Conservation (phyloP, 345 rosid species). For the Toxicodendron radicans region DNA sequence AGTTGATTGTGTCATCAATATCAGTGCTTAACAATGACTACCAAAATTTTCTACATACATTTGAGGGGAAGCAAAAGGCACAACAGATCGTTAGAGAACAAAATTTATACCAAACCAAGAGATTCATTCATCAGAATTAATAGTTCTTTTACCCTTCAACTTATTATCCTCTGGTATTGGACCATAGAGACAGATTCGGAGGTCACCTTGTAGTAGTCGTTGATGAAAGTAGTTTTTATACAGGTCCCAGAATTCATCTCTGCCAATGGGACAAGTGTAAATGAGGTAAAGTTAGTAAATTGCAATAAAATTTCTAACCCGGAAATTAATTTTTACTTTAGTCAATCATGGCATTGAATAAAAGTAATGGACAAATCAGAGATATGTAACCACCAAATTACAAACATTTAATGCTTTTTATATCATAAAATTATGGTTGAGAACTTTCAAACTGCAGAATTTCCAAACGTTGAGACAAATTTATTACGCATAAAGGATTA, state of each 20-base stretch:
- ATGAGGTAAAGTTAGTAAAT: not conserved
- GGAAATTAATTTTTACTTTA: not conserved
- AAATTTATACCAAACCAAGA: not conserved
- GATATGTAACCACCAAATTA: not conserved
- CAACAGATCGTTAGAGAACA: not conserved
- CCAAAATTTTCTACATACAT: not conserved
- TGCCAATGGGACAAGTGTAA: conserved; percentile 30
- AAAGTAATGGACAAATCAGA: not conserved
- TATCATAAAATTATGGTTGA: not conserved
- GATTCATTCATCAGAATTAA: conserved; percentile 21
- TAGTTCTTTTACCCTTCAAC: conserved; percentile 37
- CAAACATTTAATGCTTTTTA: no score
- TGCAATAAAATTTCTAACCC: no score
- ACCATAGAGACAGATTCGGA: conserved; percentile 71
- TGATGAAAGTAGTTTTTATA: conserved; percentile 70
- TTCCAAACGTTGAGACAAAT: not conserved
- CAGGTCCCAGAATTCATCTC: conserved; percentile 91
- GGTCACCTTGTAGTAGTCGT: conserved; percentile 46
- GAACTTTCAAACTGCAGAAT: not conserved
- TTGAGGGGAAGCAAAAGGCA: not conserved
- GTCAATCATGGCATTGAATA: no score
- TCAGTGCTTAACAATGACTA: not conserved
- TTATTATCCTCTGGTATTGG: conserved; percentile 34
- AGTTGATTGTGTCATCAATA: not conserved
- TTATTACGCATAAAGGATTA: no score